Conservation (phyloP, 495 filamentous ascomycete genomes). For the Chaetomium fimeti region DNA sequence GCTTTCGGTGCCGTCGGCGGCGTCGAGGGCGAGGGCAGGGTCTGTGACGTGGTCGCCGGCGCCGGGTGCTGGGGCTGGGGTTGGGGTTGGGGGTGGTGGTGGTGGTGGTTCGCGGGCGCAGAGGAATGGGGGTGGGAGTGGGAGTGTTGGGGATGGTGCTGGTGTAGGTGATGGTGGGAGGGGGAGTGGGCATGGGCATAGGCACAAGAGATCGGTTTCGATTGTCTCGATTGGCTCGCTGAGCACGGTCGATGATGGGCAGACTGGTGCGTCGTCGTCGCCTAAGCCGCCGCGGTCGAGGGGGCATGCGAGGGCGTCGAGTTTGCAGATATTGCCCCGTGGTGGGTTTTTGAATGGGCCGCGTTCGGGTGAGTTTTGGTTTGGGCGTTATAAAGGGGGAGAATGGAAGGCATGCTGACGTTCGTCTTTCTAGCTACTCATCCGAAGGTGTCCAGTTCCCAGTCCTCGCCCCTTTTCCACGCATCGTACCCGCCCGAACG, state of each 20-base stretch:
- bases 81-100: not conserved
- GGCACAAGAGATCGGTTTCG: constrained; percentile 77
- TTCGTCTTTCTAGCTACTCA: constrained; percentile 39
- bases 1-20: constrained; percentile 51
- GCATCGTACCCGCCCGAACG: constrained; percentile 48
- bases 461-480: constrained; percentile 48
- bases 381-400: not conserved
- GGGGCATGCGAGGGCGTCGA: constrained; percentile 77
- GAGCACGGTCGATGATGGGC: constrained; percentile 34
- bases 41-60: constrained; percentile 36
- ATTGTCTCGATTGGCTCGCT: constrained; percentile 86
- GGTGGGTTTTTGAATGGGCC: constrained; percentile 40
- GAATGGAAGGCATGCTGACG: constrained; percentile 17
- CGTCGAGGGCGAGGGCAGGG: constrained; percentile 39
- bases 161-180: not conserved
- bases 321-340: constrained; percentile 72
- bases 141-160: constrained; percentile 12
- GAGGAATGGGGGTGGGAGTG: constrained; percentile 4
- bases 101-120: not conserved
- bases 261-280: constrained; percentile 16
- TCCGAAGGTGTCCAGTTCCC: constrained; percentile 38
- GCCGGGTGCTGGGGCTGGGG: constrained; percentile 23
- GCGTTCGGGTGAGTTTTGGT: constrained; percentile 33
- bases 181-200: constrained; percentile 31
- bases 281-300: constrained; percentile 52